phyloP scores from a whole-genome alignment of 1,284 basidiomycete species.

The Lignosus rhinocerotis region DNA sequence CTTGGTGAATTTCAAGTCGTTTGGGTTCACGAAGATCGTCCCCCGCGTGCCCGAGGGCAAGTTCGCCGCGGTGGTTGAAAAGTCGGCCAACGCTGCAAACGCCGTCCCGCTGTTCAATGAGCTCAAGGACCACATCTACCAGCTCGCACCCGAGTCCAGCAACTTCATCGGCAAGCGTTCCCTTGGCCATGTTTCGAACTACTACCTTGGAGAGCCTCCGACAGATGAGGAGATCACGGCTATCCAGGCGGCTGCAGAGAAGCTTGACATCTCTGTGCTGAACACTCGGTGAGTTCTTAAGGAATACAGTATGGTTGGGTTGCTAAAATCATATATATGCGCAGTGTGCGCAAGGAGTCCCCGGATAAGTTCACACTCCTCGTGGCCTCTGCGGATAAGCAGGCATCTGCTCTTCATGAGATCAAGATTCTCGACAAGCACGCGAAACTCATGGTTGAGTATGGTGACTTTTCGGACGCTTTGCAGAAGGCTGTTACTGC shows the following conservation, averaged over 20 bases:
- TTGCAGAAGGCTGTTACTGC: conserved; percentile 56
- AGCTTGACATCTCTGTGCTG: conserved; percentile 67
- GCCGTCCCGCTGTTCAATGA: conserved; percentile 63
- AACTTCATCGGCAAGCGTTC: conserved; percentile 79
- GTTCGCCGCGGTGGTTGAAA: conserved; percentile 64
- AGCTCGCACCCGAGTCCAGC: conserved; percentile 57
- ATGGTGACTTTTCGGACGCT: conserved; percentile 66
- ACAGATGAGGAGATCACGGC: conserved; percentile 74
- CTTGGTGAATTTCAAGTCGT: conserved; percentile 76
- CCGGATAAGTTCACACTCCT: conserved; percentile 63
- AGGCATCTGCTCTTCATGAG: conserved; percentile 44
- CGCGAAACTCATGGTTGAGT: conserved; percentile 63
- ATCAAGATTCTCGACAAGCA: conserved; percentile 43
- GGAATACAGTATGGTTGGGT: not conserved
- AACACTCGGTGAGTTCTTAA: conserved; percentile 68
- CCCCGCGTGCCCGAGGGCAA: conserved; percentile 63
- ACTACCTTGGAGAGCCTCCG: conserved; percentile 74
- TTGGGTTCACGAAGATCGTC: conserved; percentile 83
- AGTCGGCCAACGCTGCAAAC: conserved; percentile 55
- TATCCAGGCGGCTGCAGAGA: conserved; percentile 74
- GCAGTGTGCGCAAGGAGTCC: conserved; percentile 68
- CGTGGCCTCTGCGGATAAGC: conserved; percentile 63
- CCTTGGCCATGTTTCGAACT: conserved; percentile 78
- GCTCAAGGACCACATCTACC: conserved; percentile 76
- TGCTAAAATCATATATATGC: not conserved